Percentiles rank a stretch among this genome's conserved stretches.
phyloP scores from a whole-genome alignment of 2,329 filamentous ascomycete genomes.

The Beauveria australis region DNA sequence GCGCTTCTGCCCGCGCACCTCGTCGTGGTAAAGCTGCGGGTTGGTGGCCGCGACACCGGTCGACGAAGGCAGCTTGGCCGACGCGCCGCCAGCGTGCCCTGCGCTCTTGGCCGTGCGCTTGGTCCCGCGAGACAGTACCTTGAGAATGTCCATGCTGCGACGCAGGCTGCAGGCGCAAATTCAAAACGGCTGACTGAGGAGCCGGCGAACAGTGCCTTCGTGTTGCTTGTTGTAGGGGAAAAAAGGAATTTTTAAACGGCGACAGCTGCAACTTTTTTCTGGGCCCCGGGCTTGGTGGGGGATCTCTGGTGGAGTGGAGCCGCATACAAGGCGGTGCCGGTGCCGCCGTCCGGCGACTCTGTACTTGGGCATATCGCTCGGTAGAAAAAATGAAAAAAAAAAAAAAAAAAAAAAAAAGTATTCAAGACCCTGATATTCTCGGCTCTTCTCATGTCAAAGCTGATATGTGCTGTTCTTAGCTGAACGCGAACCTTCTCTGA shows the following conservation, averaged over 20 bases:
- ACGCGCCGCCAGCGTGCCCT: conserved; percentile 20
- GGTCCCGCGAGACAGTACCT: conserved; percentile 61
- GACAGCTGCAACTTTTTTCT: conserved; percentile 9
- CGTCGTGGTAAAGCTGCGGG: conserved; percentile 62
- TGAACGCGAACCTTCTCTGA: too few relatives aligned
- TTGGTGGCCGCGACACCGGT: conserved; percentile 46
- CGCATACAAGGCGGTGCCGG: too few relatives aligned
- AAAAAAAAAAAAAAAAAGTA: too few relatives aligned
- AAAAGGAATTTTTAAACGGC: neutral
- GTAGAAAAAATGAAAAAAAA: too few relatives aligned
- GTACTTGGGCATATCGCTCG: too few relatives aligned
- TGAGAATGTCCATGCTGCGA: conserved; percentile 59
- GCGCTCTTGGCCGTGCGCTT: conserved; percentile 41
- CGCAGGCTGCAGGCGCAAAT: neutral
- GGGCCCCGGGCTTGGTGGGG: neutral
- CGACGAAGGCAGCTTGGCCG: conserved; percentile 51
- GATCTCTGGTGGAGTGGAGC: too few relatives aligned
- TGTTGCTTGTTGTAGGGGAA: neutral
- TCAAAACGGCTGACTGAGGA: neutral
- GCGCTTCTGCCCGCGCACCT: conserved; percentile 44
- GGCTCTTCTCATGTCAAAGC: too few relatives aligned
- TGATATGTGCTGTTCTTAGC: too few relatives aligned
- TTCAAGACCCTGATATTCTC: too few relatives aligned
- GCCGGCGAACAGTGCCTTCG: neutral
- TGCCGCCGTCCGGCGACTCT: too few relatives aligned